These are phyloP conservation scores for Trametes meyenii DNA, from an alignment of 768 basidiomycete species.

Conservation along the genomic window DNA sequence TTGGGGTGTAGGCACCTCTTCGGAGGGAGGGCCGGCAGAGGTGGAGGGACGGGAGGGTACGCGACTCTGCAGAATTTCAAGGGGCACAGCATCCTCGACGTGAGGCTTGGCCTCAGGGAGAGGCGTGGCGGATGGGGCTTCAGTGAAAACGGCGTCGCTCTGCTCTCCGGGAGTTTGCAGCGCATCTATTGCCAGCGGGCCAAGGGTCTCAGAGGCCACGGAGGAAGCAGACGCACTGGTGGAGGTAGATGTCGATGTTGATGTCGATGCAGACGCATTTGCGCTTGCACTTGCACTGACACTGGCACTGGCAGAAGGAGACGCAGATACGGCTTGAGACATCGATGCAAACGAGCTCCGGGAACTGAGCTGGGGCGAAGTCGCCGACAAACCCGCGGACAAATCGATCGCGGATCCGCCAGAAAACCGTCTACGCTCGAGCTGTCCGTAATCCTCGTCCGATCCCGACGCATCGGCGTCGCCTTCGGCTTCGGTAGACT, in stretches of 20 bases:
- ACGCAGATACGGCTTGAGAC: conserved; percentile 1
- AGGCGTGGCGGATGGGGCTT: conserved; percentile 10
- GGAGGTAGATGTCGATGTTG: conserved; percentile 1
- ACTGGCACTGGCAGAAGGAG: not conserved
- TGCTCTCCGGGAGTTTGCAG: conserved; percentile 32
- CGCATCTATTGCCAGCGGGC: conserved; percentile 23
- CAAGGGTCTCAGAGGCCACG: conserved; percentile 9
- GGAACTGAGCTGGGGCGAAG: conserved; percentile 14
- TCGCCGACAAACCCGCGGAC: conserved; percentile 13
- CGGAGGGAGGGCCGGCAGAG: conserved; percentile 35
- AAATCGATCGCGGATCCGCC: conserved; percentile 11
- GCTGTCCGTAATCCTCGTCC: conserved; percentile 43
- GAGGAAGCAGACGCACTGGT: conserved; percentile 14
- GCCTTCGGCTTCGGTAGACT: conserved; percentile 41
- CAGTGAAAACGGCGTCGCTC: conserved; percentile 23
- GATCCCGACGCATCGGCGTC: conserved; percentile 15
- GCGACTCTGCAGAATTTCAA: conserved; percentile 67
- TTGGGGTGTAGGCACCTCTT: conserved; percentile 13
- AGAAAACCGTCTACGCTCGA: conserved; percentile 22
- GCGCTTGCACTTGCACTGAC: not conserved
- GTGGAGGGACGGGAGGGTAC: conserved; percentile 45
- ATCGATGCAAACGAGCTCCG: conserved; percentile 18
- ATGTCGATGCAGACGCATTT: not conserved
- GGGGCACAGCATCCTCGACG: conserved; percentile 63
- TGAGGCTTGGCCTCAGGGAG: conserved; percentile 50